Conservation (phyloP, 495 filamentous ascomycete genomes). For the Penicillium daleae region DNA sequence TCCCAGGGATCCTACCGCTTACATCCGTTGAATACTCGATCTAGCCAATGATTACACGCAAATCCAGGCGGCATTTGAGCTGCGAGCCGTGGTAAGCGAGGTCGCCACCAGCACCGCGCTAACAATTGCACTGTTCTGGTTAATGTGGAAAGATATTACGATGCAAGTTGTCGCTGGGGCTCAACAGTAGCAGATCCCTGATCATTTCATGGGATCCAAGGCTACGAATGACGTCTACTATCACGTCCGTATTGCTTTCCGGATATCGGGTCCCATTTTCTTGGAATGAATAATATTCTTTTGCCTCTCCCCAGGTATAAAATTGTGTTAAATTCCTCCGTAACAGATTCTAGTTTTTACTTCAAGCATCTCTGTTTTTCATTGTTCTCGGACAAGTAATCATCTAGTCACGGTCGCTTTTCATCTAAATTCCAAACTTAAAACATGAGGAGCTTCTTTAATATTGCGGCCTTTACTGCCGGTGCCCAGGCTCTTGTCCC, state of each 20-base stretch:
- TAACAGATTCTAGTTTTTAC: not conserved
- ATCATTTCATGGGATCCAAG: not conserved
- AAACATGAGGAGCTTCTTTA: slow-evolving; percentile 36
- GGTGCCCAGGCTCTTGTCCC: slow-evolving; percentile 40
- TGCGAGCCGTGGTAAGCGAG: slow-evolving; percentile 15
- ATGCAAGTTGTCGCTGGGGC: not conserved
- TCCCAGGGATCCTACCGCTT: not conserved
- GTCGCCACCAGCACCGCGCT: slow-evolving; percentile 13
- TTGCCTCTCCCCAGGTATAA: not conserved
- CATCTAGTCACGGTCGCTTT: not conserved
- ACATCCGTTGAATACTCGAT: slow-evolving; percentile 9
- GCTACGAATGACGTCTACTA: slow-evolving; percentile 12
- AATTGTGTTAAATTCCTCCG: not conserved
- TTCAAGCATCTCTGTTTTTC: not conserved
- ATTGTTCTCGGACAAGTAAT: not conserved
- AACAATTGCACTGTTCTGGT: slow-evolving; percentile 2
- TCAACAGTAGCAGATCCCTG: not conserved
- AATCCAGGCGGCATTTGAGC: not conserved
- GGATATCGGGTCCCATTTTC: not conserved
- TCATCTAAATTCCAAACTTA: not conserved
- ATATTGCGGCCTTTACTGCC: slow-evolving; percentile 38
- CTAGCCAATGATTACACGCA: not conserved
- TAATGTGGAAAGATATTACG: not conserved
- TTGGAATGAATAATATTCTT: not conserved
- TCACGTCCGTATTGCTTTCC: not conserved